A percentile compares a stretch with the other conserved stretches of the same genome.
Conservation (phyloP, 2,329 filamentous ascomycete species). For the Cryphonectria nitschkei region DNA sequence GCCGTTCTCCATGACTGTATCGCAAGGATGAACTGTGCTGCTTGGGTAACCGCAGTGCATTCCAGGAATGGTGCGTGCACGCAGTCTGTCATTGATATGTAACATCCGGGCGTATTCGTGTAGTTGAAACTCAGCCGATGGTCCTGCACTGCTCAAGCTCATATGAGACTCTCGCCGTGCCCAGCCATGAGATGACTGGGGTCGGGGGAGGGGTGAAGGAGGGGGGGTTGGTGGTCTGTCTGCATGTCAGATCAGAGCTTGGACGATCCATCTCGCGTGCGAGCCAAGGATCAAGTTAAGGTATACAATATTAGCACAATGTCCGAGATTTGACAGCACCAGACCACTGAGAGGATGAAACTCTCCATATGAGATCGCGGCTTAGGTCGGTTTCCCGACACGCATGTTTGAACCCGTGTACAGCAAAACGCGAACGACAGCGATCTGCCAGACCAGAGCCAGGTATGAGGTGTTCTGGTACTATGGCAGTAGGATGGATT, state of each 20-base stretch:
- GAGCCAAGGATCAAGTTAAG: background rate
- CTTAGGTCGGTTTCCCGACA: background rate
- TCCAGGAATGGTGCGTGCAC: background rate
- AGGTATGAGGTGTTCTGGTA: background rate
- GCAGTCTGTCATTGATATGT: background rate
- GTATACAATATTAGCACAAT: background rate
- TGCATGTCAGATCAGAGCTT: conserved; percentile 4
- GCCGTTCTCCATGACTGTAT: background rate
- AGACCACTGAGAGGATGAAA: background rate
- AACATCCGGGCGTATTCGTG: background rate
- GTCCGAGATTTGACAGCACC: background rate
- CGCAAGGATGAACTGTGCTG: background rate
- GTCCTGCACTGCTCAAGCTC: background rate
- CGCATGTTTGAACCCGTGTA: background rate
- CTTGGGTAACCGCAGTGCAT: background rate
- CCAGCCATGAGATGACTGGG: background rate
- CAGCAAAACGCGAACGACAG: background rate
- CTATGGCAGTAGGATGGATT: background rate
- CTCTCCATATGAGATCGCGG: background rate
- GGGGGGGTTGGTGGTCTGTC: background rate
- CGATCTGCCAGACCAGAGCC: background rate
- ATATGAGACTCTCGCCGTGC: background rate
- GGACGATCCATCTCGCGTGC: background rate
- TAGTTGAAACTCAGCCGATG: background rate
- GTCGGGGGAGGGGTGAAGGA: background rate